A percentile compares a stretch with the other conserved stretches of the same genome.
These are phyloP conservation scores for Teratosphaeria pseudoeucalypti DNA, from an alignment of 2,329 filamentous ascomycete species.

Conservation along the genomic window DNA sequence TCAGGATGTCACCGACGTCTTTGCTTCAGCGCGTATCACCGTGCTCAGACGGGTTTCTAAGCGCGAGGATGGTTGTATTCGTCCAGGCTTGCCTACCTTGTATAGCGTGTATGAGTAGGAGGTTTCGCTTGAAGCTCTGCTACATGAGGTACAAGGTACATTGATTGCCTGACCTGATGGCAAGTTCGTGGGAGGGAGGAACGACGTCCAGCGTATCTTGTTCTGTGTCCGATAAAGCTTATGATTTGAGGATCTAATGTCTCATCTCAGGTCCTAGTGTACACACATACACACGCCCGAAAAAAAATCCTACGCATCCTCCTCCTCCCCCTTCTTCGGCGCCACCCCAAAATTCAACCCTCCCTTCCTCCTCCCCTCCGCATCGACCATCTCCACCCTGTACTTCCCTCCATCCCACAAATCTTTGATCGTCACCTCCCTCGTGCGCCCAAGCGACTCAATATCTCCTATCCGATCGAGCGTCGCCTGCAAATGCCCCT, in stretches of 20 bases:
- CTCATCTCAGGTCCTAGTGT: background rate
- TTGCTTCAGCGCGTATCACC: too few species aligned
- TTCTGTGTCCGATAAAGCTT: background rate
- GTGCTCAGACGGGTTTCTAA: rapidly evolving
- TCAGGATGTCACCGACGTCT: too few species aligned
- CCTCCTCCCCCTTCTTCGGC: slow-evolving; percentile 18
- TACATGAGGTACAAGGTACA: too few species aligned
- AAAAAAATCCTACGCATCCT: slow-evolving; percentile 1
- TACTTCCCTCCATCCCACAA: slow-evolving; percentile 78
- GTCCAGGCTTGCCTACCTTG: too few species aligned
- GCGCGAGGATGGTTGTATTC: too few species aligned
- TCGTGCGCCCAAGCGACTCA: slow-evolving; percentile 84
- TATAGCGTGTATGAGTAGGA: too few species aligned
- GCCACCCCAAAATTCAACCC: slow-evolving; percentile 38
- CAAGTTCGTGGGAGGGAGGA: too few species aligned
- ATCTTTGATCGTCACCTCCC: slow-evolving; percentile 92
- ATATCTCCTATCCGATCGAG: slow-evolving; percentile 82
- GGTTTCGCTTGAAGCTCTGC: too few species aligned
- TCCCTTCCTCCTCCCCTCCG: slow-evolving; percentile 37
- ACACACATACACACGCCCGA: background rate
- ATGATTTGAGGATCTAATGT: background rate
- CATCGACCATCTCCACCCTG: slow-evolving; percentile 45
- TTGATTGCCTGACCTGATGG: too few species aligned
- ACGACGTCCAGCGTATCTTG: too few species aligned
- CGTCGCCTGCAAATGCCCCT: slow-evolving; percentile 70